Evolutionary conservation across 2,329 filamentous ascomycete genomes (phyloP).

Genomic region (Exophiala sp.): DNA sequence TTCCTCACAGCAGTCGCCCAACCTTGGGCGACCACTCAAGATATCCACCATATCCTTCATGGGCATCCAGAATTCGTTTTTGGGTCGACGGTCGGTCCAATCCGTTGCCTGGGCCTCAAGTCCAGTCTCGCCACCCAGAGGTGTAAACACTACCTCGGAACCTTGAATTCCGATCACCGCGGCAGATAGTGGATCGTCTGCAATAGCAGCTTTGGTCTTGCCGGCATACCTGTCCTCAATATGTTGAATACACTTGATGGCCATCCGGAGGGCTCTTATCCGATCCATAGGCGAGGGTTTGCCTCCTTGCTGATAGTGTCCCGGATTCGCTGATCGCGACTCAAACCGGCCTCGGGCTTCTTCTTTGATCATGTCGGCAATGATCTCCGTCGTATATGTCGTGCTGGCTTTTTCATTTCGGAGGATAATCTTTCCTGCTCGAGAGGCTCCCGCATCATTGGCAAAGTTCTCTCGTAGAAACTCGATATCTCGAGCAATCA

Average conservation of each 20-base stretch:
- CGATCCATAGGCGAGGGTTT: constrained; percentile 95
- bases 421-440: constrained; percentile 91
- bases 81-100: constrained; percentile 85
- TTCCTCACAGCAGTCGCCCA: constrained; percentile 27
- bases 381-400: constrained; percentile 87
- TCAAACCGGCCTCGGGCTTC: constrained; percentile 92
- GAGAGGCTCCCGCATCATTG: constrained; percentile 79
- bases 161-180: constrained; percentile 90
- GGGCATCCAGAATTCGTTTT: constrained; percentile 77
- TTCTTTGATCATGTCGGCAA: constrained; percentile 92
- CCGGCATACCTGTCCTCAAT: constrained; percentile 69
- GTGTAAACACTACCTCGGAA: constrained; percentile 80
- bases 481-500: constrained; percentile 85
- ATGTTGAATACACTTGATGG: constrained; percentile 91
- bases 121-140: constrained; percentile 60
- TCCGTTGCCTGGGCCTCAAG: constrained; percentile 85
- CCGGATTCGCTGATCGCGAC: constrained; percentile 83
- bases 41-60: constrained; percentile 81
- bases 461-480: constrained; percentile 83
- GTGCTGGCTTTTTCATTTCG: constrained; percentile 90
- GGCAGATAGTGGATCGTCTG: constrained; percentile 68
- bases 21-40: constrained; percentile 65
- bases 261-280: constrained; percentile 83
- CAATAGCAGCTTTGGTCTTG: constrained; percentile 64
- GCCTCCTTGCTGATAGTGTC: constrained; percentile 91